Conservation (phyloP, 305 asterid species). For the Plantago lanceolata region DNA sequence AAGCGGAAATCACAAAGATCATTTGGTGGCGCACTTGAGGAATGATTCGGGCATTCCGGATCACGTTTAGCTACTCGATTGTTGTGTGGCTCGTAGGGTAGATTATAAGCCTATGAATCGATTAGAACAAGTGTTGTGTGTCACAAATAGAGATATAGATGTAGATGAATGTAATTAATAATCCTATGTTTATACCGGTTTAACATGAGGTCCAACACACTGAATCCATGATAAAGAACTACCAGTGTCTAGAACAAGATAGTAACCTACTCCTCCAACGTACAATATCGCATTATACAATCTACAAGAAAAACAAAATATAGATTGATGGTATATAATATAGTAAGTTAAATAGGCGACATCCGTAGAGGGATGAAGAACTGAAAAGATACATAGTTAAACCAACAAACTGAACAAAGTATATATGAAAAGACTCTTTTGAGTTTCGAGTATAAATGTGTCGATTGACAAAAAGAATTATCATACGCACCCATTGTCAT, state of each 20-base stretch:
- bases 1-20: constrained; percentile 50
- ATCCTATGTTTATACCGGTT: constrained; percentile 1
- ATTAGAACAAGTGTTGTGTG: too few relatives aligned
- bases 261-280: constrained; percentile 2
- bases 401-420: too few relatives aligned
- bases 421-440: too few relatives aligned
- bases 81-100: background rate
- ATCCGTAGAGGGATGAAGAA: too few relatives aligned
- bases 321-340: too few relatives aligned
- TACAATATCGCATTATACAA: background rate
- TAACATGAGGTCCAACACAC: constrained; percentile 28
- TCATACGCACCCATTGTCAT: too few relatives aligned
- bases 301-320: background rate
- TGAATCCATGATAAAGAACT: constrained; percentile 35
- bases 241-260: constrained; percentile 29
- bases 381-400: too few relatives aligned
- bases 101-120: background rate
- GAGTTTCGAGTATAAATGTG: too few relatives aligned
- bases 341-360: too few relatives aligned
- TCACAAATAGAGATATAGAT: too few relatives aligned
- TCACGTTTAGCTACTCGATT: background rate
- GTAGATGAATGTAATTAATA: too few relatives aligned
- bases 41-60: constrained; percentile 40
- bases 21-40: constrained; percentile 28
- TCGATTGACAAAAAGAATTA: too few relatives aligned